These are phyloP conservation scores for Pistacia atlantica DNA, from an alignment of 345 rosid species.

Conservation along the genomic window DNA sequence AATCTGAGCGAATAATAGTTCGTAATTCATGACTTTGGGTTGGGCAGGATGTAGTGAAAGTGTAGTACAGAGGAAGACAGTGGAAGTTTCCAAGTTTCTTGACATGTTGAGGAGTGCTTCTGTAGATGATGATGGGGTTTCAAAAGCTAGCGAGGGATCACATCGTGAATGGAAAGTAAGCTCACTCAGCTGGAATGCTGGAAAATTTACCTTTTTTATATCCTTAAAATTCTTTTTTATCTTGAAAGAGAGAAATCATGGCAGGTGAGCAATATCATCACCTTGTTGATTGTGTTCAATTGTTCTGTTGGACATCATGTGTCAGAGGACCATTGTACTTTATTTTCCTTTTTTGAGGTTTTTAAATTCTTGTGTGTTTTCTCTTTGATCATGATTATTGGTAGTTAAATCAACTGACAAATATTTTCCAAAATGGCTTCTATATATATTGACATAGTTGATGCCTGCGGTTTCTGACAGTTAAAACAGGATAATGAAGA, in stretches of 20 bases:
- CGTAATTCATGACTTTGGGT: constrained; percentile 15
- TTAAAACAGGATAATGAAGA: constrained; percentile 78
- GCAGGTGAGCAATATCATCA: not conserved
- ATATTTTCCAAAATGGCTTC: not conserved
- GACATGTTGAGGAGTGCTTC: constrained; percentile 89
- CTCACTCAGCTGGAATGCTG: not conserved
- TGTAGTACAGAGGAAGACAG: constrained; percentile 56
- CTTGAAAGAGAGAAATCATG: not conserved
- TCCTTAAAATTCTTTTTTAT: not conserved
- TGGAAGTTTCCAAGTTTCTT: constrained; percentile 64
- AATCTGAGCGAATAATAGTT: not conserved
- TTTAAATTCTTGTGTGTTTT: not conserved
- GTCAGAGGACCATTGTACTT: not conserved
- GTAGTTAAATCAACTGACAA: not conserved
- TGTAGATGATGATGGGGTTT: constrained; percentile 36
- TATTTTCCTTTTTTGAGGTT: not conserved
- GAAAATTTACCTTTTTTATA: not conserved
- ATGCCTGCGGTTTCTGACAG: constrained; percentile 39
- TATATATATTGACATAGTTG: constrained; percentile 6
- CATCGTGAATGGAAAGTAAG: constrained; percentile 88
- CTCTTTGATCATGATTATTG: not conserved
- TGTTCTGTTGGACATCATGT: not conserved
- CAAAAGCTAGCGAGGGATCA: constrained; percentile 43
- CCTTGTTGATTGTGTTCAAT: not conserved
- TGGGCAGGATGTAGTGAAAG: constrained; percentile 54